Evolutionary conservation across 331 rosid species (phyloP).

Genomic region (Malus hybrid): DNA sequence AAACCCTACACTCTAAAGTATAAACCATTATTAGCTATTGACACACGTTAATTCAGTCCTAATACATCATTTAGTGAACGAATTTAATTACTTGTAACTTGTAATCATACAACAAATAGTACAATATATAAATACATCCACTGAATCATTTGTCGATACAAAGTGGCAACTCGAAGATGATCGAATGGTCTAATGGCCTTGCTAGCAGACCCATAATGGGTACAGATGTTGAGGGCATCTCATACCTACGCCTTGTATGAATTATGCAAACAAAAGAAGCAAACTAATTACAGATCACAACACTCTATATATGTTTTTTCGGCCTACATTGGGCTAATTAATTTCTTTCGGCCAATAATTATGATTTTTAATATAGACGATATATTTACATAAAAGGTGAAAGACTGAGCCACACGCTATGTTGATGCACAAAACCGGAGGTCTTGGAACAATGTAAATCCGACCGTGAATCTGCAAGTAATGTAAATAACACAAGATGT

Average conservation of each 20-base stretch:
- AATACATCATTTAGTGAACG: not conserved
- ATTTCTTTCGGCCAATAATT: not conserved
- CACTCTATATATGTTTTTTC: not conserved
- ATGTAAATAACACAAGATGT: too few species aligned
- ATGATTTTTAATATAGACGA: not conserved
- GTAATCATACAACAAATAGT: not conserved
- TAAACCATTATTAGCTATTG: not conserved
- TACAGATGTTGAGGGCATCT: conserved; percentile 5
- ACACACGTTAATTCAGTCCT: not conserved
- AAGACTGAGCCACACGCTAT: not conserved
- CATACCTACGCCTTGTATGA: not conserved
- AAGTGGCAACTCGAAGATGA: conserved; percentile 35
- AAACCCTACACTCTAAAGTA: not conserved
- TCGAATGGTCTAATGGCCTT: conserved; percentile 21
- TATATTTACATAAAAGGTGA: too few species aligned
- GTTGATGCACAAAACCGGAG: too few species aligned
- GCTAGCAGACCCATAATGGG: not conserved
- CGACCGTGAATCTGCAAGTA: too few species aligned
- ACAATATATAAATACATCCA: conserved; percentile 2
- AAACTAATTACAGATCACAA: not conserved
- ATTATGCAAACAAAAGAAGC: not conserved
- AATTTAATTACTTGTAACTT: not conserved
- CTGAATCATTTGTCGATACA: conserved; percentile 16
- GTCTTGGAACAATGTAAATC: too few species aligned
- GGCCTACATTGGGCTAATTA: not conserved